phyloP scores from a whole-genome alignment of 2,329 filamentous ascomycete species.

The Dothideomycetes sp. region DNA sequence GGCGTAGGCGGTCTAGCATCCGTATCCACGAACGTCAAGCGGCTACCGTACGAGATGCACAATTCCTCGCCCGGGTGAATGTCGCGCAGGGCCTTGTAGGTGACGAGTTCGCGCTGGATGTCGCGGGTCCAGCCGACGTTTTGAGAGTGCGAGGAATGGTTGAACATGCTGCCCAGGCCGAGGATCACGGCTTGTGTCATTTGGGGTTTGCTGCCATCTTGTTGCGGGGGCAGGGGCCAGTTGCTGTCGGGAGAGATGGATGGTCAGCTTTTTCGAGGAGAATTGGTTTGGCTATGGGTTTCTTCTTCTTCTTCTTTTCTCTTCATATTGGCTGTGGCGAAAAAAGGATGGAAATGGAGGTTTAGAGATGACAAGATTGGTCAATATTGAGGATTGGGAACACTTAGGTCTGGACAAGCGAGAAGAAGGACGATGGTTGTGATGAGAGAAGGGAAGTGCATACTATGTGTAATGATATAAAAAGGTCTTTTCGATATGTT shows the following conservation, averaged over 20 bases:
- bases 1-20: constrained; percentile 18
- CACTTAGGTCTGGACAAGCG: too few species aligned
- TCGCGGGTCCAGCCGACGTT: constrained; percentile 47
- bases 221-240: constrained; percentile 24
- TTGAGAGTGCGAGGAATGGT: constrained; percentile 40
- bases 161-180: constrained; percentile 48
- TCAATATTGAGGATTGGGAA: too few species aligned
- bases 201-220: constrained; percentile 16
- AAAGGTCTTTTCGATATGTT: constrained; percentile 38
- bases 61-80: constrained; percentile 43
- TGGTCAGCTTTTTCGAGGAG: neutral
- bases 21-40: constrained; percentile 30
- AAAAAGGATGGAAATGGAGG: neutral
- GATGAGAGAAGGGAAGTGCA: constrained; percentile 16
- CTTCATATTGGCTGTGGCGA: too few species aligned
- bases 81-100: constrained; percentile 39
- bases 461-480: constrained; percentile 49
- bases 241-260: too few species aligned
- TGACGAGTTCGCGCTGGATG: constrained; percentile 31
- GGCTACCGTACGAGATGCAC: constrained; percentile 2
- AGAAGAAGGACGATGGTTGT: too few species aligned
- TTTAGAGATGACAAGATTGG: too few species aligned
- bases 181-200: constrained; percentile 42
- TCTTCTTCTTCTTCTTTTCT: too few species aligned
- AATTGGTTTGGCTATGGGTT: neutral